These are phyloP conservation scores for Thraustochytrium striatum DNA, from an alignment of 352 stramenopile species.

Conservation along the genomic window DNA sequence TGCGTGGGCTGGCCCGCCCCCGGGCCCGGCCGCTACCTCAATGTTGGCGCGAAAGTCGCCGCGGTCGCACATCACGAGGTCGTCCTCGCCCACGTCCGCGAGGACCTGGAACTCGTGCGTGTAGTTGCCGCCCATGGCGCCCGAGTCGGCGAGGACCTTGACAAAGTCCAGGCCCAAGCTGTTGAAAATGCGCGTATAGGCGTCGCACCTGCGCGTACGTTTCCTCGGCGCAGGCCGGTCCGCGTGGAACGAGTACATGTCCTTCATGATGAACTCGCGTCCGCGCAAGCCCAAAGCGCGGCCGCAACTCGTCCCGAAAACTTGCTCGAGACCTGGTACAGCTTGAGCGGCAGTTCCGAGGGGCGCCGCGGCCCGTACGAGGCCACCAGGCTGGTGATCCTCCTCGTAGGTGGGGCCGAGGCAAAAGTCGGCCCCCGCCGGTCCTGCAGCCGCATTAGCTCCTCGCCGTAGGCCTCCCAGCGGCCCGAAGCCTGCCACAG, in stretches of 20 bases:
- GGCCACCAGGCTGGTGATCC: constrained; percentile 72
- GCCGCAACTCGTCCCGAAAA: constrained; percentile 79
- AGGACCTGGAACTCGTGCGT: constrained; percentile 82
- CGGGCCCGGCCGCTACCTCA: constrained; percentile 52
- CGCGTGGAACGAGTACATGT: constrained; percentile 80
- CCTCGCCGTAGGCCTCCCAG: constrained; percentile 70
- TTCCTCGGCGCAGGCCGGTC: constrained; percentile 61
- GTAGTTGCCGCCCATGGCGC: constrained; percentile 75
- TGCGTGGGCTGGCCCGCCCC: background rate
- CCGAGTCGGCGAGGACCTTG: constrained; percentile 74
- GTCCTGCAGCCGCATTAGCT: constrained; percentile 75
- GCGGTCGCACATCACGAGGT: constrained; percentile 65
- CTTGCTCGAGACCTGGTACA: constrained; percentile 80
- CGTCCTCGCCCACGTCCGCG: constrained; percentile 72
- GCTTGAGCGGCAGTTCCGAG: constrained; percentile 61
- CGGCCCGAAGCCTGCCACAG: constrained; percentile 74
- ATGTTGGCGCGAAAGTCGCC: constrained; percentile 79
- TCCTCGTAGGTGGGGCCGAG: too few species aligned
- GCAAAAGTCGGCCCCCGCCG: constrained; percentile 72
- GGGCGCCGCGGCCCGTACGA: constrained; percentile 57
- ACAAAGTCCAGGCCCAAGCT: constrained; percentile 66
- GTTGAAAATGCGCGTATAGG: constrained; percentile 71
- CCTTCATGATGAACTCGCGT: constrained; percentile 82
- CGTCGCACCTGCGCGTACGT: constrained; percentile 69
- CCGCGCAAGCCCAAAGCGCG: constrained; percentile 74